Base-by-base conservation (phyloP, 306 rosid species). In the Casuarina glauca region DNA sequence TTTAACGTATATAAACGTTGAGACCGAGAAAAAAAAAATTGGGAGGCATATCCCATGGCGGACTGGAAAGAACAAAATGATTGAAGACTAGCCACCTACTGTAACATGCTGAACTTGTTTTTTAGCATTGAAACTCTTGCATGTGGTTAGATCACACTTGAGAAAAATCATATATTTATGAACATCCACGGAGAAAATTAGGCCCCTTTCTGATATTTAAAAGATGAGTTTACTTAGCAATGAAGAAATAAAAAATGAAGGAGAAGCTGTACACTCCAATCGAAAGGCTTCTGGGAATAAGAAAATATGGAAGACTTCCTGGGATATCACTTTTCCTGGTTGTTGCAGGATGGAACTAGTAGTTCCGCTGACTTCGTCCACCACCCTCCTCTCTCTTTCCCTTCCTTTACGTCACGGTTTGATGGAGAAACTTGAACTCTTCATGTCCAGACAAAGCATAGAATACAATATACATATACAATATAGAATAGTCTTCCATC, bases 341-440 rank as follows among this genome's bases (percentile, higher is more conserved):
- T 20, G 17, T 50, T 26, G 35, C 44, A 19, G 51, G 36, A 60
- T 0, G 19, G 35, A 20, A 38, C 5, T 53, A 53, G 82, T 70
- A 75, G 85, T 50, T 86, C 80, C 86, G 61, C 75, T 77, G 87
- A 86, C 91, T 74, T 87, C 73, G 86, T 88, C 92, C 76, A 74
- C 74, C 81, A 76, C 52, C 76, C 70, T 68, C 69, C n/a, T 52
- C 80, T 68, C 69, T 80, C 72, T 19, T 79, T 82, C 89, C 79
- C 75, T 84, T 77, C 85, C 85, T 62, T 81, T 83, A 92, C 91
- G 95, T 92, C 85, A 78, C 84, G 60, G 69, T 52, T 78, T 49
- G 89, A 87, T 69, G 75, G 80, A 54, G 89, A 84, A 54, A 89
- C 81, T 48, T 79, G 49, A 76, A 69, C 89, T 38, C 45, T 17